Conservation (phyloP, 345 rosid species). For the Populus ilicifolia region DNA sequence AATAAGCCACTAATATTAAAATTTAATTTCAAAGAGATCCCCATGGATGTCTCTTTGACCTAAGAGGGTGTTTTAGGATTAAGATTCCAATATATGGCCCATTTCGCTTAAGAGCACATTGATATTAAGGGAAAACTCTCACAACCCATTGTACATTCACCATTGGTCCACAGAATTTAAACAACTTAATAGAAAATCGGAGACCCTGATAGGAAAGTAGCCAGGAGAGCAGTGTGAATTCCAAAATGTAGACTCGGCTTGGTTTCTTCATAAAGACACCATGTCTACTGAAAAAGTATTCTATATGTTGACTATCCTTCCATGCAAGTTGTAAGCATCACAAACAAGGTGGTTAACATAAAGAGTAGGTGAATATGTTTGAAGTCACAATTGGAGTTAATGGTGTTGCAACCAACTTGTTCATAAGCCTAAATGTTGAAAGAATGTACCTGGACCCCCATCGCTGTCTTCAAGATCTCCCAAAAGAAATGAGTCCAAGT, state of each 20-base stretch:
- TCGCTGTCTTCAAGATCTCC: conserved; percentile 91
- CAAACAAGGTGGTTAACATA: not conserved
- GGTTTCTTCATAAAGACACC: not conserved
- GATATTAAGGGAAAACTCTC: not conserved
- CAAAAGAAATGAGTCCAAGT: conserved; percentile 77
- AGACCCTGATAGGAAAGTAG: not conserved
- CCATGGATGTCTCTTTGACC: not conserved
- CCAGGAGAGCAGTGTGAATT: not conserved
- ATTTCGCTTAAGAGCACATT: not conserved
- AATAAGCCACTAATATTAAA: not conserved
- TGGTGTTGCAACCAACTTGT: not conserved
- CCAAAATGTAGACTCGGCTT: not conserved
- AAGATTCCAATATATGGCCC: not conserved
- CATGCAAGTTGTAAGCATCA: not conserved
- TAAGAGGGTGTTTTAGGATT: not conserved
- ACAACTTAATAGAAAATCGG: not conserved
- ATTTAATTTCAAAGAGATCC: not conserved
- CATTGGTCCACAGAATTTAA: not conserved
- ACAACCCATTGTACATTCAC: not conserved
- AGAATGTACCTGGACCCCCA: conserved; percentile 60
- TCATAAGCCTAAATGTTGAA: not conserved
- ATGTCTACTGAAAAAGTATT: not conserved
- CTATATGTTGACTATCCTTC: not conserved
- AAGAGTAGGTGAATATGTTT: not conserved
- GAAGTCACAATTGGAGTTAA: not conserved